Conservation (phyloP, 257 asterid species). For the Penstemon newberryi region DNA sequence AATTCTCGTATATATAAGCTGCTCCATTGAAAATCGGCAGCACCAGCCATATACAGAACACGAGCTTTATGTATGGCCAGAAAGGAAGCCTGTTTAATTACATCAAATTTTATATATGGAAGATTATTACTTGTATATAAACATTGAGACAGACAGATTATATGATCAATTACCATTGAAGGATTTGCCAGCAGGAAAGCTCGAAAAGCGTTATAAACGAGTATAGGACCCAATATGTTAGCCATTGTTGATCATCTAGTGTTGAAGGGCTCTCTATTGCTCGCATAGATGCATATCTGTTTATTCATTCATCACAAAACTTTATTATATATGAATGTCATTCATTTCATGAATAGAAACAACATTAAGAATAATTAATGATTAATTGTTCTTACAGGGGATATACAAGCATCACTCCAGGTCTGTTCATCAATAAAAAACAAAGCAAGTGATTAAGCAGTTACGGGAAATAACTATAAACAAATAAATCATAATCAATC, state of each 20-base stretch:
- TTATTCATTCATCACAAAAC: not conserved
- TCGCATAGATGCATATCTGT: constrained; percentile 70
- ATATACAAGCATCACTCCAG: constrained; percentile 78
- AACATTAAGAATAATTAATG: not conserved
- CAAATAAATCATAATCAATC: too few species aligned
- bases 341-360: too few species aligned
- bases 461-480: too few species aligned
- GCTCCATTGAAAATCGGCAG: constrained; percentile 60
- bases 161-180: constrained; percentile 57
- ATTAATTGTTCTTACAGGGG: constrained; percentile 60
- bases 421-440: constrained; percentile 44
- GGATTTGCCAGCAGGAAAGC: constrained; percentile 75
- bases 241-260: constrained; percentile 85
- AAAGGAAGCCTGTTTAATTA: constrained; percentile 67
- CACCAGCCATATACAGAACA: constrained; percentile 58
- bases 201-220: constrained; percentile 72
- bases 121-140: too few species aligned
- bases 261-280: constrained; percentile 91
- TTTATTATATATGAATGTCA: too few species aligned
- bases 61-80: constrained; percentile 80
- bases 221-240: constrained; percentile 82
- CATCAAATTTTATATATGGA: too few species aligned
- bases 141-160: too few species aligned
- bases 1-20: constrained; percentile 64
- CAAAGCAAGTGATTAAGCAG: not conserved